phyloP scores from a whole-genome alignment of 2,329 filamentous ascomycete genomes.

The Pyrenophora graminea region DNA sequence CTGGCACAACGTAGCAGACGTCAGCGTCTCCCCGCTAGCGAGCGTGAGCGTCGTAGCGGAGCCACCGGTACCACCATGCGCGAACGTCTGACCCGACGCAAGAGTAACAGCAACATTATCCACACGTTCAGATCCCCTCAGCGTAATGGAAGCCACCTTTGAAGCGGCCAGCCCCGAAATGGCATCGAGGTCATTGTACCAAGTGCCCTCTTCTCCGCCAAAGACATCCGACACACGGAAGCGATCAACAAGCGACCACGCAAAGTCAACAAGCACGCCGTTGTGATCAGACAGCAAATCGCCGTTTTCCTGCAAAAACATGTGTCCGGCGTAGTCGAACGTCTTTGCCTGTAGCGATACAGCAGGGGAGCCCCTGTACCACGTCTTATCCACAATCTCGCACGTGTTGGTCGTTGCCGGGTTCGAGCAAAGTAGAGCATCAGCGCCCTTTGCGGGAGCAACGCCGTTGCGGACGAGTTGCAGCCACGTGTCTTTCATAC shows the following conservation, averaged over 20 bases:
- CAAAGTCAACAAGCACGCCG: conserved; percentile 62
- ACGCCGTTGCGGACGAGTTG: conserved; percentile 50
- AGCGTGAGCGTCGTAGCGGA: conserved; percentile 50
- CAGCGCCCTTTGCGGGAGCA: conserved; percentile 27
- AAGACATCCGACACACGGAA: conserved; percentile 45
- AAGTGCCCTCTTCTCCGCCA: conserved; percentile 57
- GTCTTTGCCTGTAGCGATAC: conserved; percentile 54
- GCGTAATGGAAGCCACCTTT: conserved; percentile 47
- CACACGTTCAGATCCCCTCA: conserved; percentile 56
- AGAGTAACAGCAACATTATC: conserved; percentile 58
- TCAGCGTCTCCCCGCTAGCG: conserved; percentile 55
- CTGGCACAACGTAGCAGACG: conserved; percentile 55
- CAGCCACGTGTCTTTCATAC: conserved; percentile 64
- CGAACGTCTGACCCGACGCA: conserved; percentile 53
- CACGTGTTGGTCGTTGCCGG: conserved; percentile 58
- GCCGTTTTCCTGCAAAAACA: conserved; percentile 63
- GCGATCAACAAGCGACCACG: conserved; percentile 22
- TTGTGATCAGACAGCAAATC: conserved; percentile 67
- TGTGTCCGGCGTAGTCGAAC: conserved; percentile 60
- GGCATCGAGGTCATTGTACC: conserved; percentile 60
- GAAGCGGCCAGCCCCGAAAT: conserved; percentile 43
- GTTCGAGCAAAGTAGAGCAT: conserved; percentile 58
- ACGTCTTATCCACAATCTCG: conserved; percentile 70
- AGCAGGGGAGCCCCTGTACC: conserved; percentile 60
- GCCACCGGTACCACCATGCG: conserved; percentile 61